Conservation (phyloP, 2,329 filamentous ascomycete species). For the Cladosporium sp. region DNA sequence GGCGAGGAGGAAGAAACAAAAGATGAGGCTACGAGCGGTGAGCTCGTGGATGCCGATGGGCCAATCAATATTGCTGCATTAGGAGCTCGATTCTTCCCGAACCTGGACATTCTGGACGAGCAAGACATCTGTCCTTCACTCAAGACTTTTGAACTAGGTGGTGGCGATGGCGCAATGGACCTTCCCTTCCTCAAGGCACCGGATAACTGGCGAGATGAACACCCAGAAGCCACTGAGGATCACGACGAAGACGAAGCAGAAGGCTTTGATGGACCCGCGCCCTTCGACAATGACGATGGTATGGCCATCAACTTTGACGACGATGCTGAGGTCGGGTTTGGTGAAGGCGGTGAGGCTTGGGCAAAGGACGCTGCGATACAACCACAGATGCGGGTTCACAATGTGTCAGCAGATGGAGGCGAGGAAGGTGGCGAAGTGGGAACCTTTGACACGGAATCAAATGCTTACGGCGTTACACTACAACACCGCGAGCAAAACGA, state of each 20-base stretch:
- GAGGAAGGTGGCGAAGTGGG: slow-evolving; percentile 43
- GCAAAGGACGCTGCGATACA: slow-evolving; percentile 83
- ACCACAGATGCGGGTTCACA: slow-evolving; percentile 78
- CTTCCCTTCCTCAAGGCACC: slow-evolving; percentile 83
- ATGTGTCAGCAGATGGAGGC: slow-evolving; percentile 51
- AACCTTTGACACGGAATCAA: slow-evolving; percentile 57
- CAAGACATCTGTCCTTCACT: slow-evolving; percentile 93
- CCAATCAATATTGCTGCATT: slow-evolving; percentile 77
- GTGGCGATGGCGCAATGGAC: slow-evolving; percentile 77
- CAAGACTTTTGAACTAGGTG: slow-evolving; percentile 87
- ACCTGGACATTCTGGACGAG: slow-evolving; percentile 69
- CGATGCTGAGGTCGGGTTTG: slow-evolving; percentile 80
- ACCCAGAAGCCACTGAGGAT: slow-evolving; percentile 44
- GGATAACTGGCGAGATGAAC: slow-evolving; percentile 75
- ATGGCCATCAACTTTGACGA: slow-evolving; percentile 78
- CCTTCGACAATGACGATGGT: slow-evolving; percentile 72
- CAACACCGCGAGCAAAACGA: slow-evolving; percentile 59
- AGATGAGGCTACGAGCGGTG: slow-evolving; percentile 37
- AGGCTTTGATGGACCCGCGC: slow-evolving; percentile 44
- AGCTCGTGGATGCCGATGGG: slow-evolving; percentile 50
- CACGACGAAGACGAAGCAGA: slow-evolving; percentile 48
- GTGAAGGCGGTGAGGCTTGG: slow-evolving; percentile 94
- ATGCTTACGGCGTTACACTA: slow-evolving; percentile 76
- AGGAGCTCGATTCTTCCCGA: slow-evolving; percentile 78
- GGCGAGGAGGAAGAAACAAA: slow-evolving; percentile 43